Conservation (phyloP, 345 rosid genomes). For the Gossypium rotundifolium region DNA sequence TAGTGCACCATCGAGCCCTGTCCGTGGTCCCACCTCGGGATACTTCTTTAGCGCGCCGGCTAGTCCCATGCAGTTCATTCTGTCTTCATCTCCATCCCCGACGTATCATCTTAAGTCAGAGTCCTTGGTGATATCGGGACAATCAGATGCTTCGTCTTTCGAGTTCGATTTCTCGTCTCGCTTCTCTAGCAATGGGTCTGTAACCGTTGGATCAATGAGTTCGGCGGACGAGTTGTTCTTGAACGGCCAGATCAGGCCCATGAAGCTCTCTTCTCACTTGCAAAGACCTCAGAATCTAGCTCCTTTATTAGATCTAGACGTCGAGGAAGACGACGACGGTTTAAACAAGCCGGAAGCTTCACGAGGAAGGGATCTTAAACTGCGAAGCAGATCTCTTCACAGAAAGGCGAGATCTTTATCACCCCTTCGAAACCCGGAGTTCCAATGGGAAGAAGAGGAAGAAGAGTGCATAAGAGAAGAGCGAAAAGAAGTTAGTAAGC, state of each 20-base stretch:
- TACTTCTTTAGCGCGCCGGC: constrained; percentile 32
- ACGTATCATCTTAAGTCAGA: constrained; percentile 4
- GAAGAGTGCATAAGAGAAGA: constrained; percentile 4
- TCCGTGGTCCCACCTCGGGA: constrained; percentile 20
- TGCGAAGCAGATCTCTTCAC: constrained; percentile 21
- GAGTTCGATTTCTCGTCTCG: constrained; percentile 38
- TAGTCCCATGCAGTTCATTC: constrained; percentile 23
- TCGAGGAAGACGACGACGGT: constrained; percentile 9
- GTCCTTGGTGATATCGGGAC: background rate
- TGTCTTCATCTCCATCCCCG: constrained; percentile 19
- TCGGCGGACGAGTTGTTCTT: constrained; percentile 48
- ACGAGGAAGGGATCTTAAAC: constrained; percentile 28
- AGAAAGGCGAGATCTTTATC: constrained; percentile 36
- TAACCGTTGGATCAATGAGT: constrained; percentile 22
- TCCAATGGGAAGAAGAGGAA: constrained; percentile 19
- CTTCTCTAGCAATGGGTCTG: constrained; percentile 19
- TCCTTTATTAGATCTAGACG: constrained; percentile 20
- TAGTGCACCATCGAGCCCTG: constrained; percentile 51
- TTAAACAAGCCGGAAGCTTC: background rate
- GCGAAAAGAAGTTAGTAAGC: constrained; percentile 2
- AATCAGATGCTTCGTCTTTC: background rate
- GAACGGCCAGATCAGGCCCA: constrained; percentile 43
- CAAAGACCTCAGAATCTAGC: constrained; percentile 22
- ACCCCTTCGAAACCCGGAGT: constrained; percentile 26
- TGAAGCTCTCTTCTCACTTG: constrained; percentile 30